Base-by-base conservation (phyloP, 2,329 filamentous ascomycete genomes). In the Aspergillus ochraceoroseus region DNA sequence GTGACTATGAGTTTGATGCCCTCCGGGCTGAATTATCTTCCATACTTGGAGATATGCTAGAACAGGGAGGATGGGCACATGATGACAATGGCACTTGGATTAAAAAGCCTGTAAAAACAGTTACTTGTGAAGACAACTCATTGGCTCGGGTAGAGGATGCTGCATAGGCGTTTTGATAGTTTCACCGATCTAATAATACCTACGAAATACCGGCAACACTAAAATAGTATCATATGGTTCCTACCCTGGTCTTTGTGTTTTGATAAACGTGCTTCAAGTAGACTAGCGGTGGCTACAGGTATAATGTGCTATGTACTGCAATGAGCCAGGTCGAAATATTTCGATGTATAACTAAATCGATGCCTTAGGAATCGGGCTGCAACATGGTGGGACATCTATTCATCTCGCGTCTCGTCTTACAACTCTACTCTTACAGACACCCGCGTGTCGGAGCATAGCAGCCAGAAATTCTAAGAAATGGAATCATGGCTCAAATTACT, bases 11-110 rank as follows among this genome's bases (percentile, higher is more conserved):
- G 11, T 46, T 59, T 4, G 55, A 62, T 27, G 48, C 56, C 2
- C 49, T 65, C 11, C 54, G 53, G 28, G 34, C 48, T 8, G 56
- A 61, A 20, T 28, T 65, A 4, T 44, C 53, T n/a, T 23, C 37
- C 3, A 54, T 55, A 5, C 33, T 65, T 25, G 34, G 42, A 1
- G 48, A 55, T 26, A 46, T 52, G 2, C 37, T 66, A 7, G 47
- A 41, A 4, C 35, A 48, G 8, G 45, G 31, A 6, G 47, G 36
- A 25, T 66, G 64, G 64, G 32, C 38, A 4, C 56, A 62, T 50
- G 53, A 63, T 41, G 61, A 53, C 0, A 31, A 44, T 22, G 61
- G 61, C 1, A 39, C 49, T 31, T 66, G 64, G 64, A 57, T 9
- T 18, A 51, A 30, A 22, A 43, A 33, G 29, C 13, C 8, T 3